These are phyloP conservation scores for Syncephalis fuscata DNA, from an alignment of 371 early-diverging fungal species.

Conservation along the genomic window DNA sequence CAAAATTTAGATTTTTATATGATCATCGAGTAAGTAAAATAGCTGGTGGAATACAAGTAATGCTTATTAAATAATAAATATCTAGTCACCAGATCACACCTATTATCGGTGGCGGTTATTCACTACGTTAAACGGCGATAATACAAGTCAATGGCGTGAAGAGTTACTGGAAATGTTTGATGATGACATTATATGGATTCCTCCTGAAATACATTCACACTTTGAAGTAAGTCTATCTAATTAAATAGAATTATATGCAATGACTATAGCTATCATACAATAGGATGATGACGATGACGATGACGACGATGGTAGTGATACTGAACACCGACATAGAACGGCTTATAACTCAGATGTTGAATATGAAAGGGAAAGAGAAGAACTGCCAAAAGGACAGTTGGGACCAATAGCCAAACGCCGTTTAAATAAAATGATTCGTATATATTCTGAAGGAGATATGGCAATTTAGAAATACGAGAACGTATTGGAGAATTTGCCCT, in stretches of 20 bases:
- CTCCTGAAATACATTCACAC: conserved; percentile 59
- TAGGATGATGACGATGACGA: too few relatives aligned
- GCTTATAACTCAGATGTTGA: conserved; percentile 23
- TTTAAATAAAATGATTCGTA: conserved; percentile 31
- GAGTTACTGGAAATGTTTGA: conserved; percentile 81
- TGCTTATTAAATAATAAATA: too few relatives aligned
- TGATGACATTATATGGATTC: conserved; percentile 70
- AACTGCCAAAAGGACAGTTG: conserved; percentile 28
- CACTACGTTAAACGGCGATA: conserved; percentile 79
- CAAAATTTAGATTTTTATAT: conserved; percentile 52
- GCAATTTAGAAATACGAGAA: conserved; percentile 21
- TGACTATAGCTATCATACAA: too few relatives aligned
- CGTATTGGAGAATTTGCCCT: conserved; percentile 75
- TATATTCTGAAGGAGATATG: conserved; percentile 28
- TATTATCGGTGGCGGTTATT: conserved; percentile 89
- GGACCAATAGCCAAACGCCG: conserved; percentile 39
- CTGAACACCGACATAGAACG: conserved; percentile 14
- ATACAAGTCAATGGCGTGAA: conserved; percentile 46
- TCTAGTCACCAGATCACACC: conserved; percentile 52
- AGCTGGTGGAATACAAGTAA: neutral
- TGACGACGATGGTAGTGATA: too few relatives aligned
- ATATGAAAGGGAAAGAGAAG: conserved; percentile 29
- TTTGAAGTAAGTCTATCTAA: conserved; percentile 28
- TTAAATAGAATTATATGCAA: too few relatives aligned
- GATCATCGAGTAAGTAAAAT: conserved; percentile 35